Evolutionary conservation across 495 filamentous ascomycete species (phyloP).

Genomic region (Stereocaulon alpinum): DNA sequence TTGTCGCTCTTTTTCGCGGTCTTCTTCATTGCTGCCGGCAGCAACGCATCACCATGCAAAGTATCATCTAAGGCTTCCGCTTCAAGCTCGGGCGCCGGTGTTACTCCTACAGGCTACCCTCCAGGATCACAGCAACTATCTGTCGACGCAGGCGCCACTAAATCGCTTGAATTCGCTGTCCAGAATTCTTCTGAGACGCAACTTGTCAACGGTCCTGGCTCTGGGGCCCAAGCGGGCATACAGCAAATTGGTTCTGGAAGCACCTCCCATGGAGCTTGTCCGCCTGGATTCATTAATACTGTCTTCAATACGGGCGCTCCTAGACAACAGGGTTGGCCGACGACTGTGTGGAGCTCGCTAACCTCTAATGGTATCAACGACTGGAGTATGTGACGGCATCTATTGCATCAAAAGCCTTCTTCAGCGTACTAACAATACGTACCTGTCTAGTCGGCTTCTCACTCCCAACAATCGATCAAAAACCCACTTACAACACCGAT

Average conservation of each 20-base stretch:
- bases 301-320: constrained; percentile 22
- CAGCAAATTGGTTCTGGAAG: not conserved
- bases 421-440: constrained; percentile 1
- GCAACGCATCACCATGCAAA: constrained; percentile 14
- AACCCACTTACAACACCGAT: constrained; percentile 7
- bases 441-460: constrained; percentile 18
- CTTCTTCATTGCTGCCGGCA: constrained; percentile 11
- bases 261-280: constrained; percentile 4
- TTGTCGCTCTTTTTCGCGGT: constrained; percentile 5
- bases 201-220: not conserved
- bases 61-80: not conserved
- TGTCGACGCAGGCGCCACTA: too few species aligned
- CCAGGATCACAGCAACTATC: not conserved
- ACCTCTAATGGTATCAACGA: constrained; percentile 13
- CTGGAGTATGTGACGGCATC: constrained; percentile 8
- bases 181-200: not conserved
- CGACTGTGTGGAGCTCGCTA: constrained; percentile 17
- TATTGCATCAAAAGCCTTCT: not conserved
- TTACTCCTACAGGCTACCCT: not conserved
- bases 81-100: not conserved
- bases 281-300: constrained; percentile 18
- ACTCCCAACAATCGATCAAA: constrained; percentile 9
- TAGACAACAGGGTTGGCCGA: constrained; percentile 14
- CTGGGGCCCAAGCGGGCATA: not conserved
- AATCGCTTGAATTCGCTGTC: not conserved